A percentile compares a stretch with the other conserved stretches of the same genome.
phyloP scores from a whole-genome alignment of 2,329 filamentous ascomycete genomes.

The Coniosporium tulheliwenetii region DNA sequence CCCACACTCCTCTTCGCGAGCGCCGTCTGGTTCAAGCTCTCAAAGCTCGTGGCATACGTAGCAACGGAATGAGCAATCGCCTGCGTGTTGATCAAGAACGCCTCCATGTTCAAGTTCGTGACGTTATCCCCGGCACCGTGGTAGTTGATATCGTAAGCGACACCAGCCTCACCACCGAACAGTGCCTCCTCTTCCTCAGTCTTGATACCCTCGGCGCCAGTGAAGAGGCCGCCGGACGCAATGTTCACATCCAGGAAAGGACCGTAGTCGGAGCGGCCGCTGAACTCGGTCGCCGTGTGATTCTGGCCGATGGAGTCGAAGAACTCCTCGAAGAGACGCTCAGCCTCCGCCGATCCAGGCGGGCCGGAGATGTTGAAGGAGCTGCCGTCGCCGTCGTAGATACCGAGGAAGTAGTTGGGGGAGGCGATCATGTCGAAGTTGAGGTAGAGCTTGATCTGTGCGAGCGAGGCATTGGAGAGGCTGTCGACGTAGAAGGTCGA shows the following conservation, averaged over 20 bases:
- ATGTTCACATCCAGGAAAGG: conserved; percentile 52
- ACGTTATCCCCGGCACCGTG: conserved; percentile 37
- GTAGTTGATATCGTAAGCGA: conserved; percentile 41
- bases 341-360: conserved; percentile 51
- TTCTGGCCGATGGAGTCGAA: conserved; percentile 26
- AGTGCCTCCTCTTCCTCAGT: conserved; percentile 46
- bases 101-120: conserved; percentile 36
- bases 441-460: conserved; percentile 50
- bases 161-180: conserved; percentile 56
- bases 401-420: conserved; percentile 40
- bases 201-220: conserved; percentile 64
- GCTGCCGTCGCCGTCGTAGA: conserved; percentile 43
- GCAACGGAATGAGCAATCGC: conserved; percentile 59
- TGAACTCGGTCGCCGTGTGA: conserved; percentile 30
- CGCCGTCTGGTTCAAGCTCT: conserved; percentile 31
- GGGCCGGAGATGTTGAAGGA: conserved; percentile 39
- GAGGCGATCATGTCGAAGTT: conserved; percentile 59
- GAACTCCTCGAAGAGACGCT: conserved; percentile 52
- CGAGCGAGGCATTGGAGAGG: conserved; percentile 31
- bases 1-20: too few relatives aligned
- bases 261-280: conserved; percentile 67
- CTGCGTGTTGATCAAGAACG: conserved; percentile 39
- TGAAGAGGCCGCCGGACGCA: conserved; percentile 60
- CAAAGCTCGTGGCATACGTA: conserved; percentile 49
- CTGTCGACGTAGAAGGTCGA: conserved; percentile 39